Base-by-base conservation (phyloP, 192 early-diverging fungal species). In the Coemansia umbellata region DNA sequence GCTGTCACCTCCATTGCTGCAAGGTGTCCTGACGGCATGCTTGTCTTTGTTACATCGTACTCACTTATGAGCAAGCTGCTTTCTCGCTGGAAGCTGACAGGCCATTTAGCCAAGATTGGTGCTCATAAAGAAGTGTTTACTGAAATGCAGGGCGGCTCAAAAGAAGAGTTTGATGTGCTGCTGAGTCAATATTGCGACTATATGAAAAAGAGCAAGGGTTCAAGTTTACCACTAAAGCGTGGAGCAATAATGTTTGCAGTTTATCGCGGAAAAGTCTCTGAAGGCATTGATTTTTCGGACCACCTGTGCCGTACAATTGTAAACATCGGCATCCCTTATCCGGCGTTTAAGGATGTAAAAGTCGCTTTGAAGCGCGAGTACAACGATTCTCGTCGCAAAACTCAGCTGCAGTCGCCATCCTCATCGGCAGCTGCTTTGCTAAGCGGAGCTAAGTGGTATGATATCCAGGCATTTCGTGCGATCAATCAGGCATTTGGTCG, bases 401-500 rank as follows among this genome's bases (percentile, higher is more conserved):
- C 43, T 28, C 22, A 1, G 3, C 21, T 31, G 37, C 27, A 23
- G 5, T 27, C 13, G 8, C 3, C 19, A 27, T 27, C 31, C 21
- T 13, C 5, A 37, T 9, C 37, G 24, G 36, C 42, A 49, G 15
- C 15, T 22, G 19, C n/a, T 5, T 28, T 63, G 53, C 48, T 82
- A n/a, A 59, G 43, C 22, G 83, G 81, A 4, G 44, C 39, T 8
- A 63, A 62, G 41, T 83, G 83, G 83, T 81, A 81, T 40, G 73
- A 79, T 3, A 78, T 73, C 26, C 81, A 82, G 58, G 81, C 83
- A 0, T 84, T 78, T 31, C 72, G 83, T 0, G 83, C 83, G 3
- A 53, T 78, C 15, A 84, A 82, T 59, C 83, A 84, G 58, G 80
- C 81, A 2, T 52, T 84, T 4, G 83, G 83, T 14, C 69, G 83